phyloP scores from a whole-genome alignment of 2,329 filamentous ascomycete genomes.

The Gaeumannomyces sp. region DNA sequence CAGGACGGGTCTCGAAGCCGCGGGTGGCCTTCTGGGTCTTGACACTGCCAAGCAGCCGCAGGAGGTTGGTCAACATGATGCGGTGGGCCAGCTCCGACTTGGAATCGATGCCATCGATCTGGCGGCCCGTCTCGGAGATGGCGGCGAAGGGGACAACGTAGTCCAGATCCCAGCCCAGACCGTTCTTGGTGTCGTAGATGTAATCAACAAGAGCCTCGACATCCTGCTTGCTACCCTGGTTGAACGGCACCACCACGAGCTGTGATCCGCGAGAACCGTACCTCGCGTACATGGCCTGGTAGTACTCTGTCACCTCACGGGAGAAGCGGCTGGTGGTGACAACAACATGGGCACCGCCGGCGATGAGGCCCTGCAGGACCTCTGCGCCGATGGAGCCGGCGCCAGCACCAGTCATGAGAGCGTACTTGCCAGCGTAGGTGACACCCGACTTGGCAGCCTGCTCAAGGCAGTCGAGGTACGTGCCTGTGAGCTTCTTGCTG shows the following conservation, averaged over 20 bases:
- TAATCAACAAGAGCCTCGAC: conserved; percentile 91
- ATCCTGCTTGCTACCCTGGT: conserved; percentile 97
- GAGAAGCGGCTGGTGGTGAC: conserved; percentile 97
- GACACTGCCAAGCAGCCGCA: conserved; percentile 83
- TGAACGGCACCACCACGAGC: conserved; percentile 97
- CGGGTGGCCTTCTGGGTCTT: conserved; percentile 85
- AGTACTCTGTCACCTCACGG: conserved; percentile 96
- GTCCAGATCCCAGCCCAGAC: conserved; percentile 96
- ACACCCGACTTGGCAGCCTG: conserved; percentile 81
- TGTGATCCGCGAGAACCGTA: conserved; percentile 92
- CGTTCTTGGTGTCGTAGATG: conserved; percentile 94
- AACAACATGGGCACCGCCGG: conserved; percentile 91
- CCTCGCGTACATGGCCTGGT: conserved; percentile 96
- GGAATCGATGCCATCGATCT: conserved; percentile 94
- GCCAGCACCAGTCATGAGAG: conserved; percentile 95
- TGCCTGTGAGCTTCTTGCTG: conserved; percentile 93
- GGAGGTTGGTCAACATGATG: conserved; percentile 96
- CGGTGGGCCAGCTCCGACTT: conserved; percentile 97
- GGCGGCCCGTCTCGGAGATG: conserved; percentile 94
- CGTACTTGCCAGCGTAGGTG: conserved; percentile 90
- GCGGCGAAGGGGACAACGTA: conserved; percentile 94
- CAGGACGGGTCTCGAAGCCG: conserved; percentile 89
- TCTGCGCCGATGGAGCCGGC: conserved; percentile 97
- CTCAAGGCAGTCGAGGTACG: conserved; percentile 89
- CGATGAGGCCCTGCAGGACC: conserved; percentile 91